Conservation (phyloP, 129 eudicot species). For the Glebionis coronaria region DNA sequence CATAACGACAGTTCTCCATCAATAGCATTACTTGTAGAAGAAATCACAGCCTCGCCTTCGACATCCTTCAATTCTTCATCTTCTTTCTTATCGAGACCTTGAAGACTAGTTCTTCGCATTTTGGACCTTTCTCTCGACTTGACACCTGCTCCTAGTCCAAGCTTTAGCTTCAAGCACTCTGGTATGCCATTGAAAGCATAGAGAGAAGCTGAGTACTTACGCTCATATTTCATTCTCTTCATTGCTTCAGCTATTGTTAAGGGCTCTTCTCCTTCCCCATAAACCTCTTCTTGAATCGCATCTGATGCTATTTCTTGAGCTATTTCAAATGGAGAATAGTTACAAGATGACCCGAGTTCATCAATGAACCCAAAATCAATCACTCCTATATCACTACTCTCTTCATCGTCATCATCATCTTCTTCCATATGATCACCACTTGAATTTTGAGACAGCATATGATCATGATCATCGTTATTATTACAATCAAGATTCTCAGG, state of each 20-base stretch:
- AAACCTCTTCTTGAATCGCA: slow-evolving; percentile 30
- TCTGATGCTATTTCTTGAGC: slow-evolving; percentile 51
- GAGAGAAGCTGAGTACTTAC: slow-evolving; percentile 73
- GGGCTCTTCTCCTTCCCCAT: slow-evolving; percentile 46
- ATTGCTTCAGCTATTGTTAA: slow-evolving; percentile 53
- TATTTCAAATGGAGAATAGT: slow-evolving; percentile 59
- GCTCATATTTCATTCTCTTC: slow-evolving; percentile 82
- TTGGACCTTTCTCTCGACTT: slow-evolving; percentile 41
- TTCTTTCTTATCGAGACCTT: slow-evolving; percentile 14
- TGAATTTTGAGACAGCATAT: slow-evolving; percentile 19
- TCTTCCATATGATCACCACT: slow-evolving; percentile 41
- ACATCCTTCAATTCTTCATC: slow-evolving; percentile 26
- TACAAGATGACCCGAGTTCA: slow-evolving; percentile 45
- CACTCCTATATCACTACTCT: slow-evolving; percentile 23
- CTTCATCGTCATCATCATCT: slow-evolving; percentile 36
- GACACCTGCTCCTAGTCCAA: slow-evolving; percentile 32
- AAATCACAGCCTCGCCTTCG: slow-evolving; percentile 25
- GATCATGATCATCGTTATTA: slow-evolving; percentile 26
- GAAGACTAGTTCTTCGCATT: slow-evolving; percentile 25
- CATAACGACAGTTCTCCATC: slow-evolving; percentile 52
- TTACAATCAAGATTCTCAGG: slow-evolving; percentile 17
- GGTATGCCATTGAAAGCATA: slow-evolving; percentile 81
- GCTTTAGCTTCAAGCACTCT: slow-evolving; percentile 60
- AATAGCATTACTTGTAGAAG: slow-evolving; percentile 22
- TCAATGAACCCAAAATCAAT: slow-evolving; percentile 67